A percentile compares a stretch with the other conserved stretches of the same genome.
Evolutionary conservation across 129 eudicot species (phyloP).

Genomic region (Daucus carota): DH1_v3.0 NC_030387.2:41039501-41040000

Average conservation of each 20-base stretch:
- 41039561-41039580: constrained; percentile 14
- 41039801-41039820: constrained; percentile 15
- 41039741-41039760: constrained; percentile 58
- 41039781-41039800: constrained; percentile 7
- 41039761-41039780: constrained; percentile 34
- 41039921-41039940: constrained; percentile 93
- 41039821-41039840: constrained; percentile 43
- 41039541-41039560: constrained; percentile 42
- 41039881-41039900: constrained; percentile 95
- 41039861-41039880: constrained; percentile 81
- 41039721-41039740: constrained; percentile 44
- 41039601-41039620: too few relatives aligned
- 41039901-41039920: constrained; percentile 98
- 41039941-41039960: constrained; percentile 80
- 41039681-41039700: constrained; percentile 76
- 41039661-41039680: constrained; percentile 65
- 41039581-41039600: constrained; percentile 2
- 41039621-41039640: neutral
- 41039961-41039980: constrained; percentile 63
- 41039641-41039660: constrained; percentile 71
- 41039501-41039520: constrained; percentile 29
- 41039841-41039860: constrained; percentile 47
- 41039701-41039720: constrained; percentile 38
- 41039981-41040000: constrained; percentile 30
- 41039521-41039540: constrained; percentile 46